Percentiles rank a stretch among this genome's conserved stretches.
phyloP scores from a whole-genome alignment of 1,284 basidiomycete genomes.

The Polyporus tsugae region DNA sequence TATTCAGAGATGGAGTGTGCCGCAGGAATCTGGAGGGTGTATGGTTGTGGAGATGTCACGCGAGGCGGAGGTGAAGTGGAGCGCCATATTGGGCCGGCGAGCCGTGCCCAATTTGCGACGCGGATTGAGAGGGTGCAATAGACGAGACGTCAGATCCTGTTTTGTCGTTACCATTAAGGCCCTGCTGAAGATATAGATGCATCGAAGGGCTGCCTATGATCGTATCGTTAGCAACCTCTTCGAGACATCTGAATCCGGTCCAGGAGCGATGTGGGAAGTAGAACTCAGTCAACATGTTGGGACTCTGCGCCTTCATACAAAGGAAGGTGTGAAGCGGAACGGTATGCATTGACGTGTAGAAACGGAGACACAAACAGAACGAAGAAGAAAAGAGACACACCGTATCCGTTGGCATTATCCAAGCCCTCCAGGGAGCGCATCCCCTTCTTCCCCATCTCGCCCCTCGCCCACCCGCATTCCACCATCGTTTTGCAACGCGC shows the following conservation, averaged over 20 bases:
- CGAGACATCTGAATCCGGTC: no score
- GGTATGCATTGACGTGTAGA: no score
- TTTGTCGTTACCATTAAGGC: slow-evolving; percentile 35
- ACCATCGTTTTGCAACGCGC: slow-evolving; percentile 68
- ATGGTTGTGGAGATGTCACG: slow-evolving; percentile 27
- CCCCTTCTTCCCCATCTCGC: slow-evolving; percentile 68
- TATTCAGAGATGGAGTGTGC: slow-evolving; percentile 64
- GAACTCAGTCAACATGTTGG: no score
- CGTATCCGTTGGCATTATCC: slow-evolving; percentile 38
- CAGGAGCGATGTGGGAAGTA: no score
- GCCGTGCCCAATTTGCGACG: slow-evolving; percentile 43
- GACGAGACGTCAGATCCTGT: slow-evolving; percentile 46
- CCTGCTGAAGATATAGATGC: slow-evolving; percentile 33
- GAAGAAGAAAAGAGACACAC: slow-evolving; percentile 30
- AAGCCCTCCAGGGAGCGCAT: slow-evolving; percentile 50
- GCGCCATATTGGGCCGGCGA: slow-evolving; percentile 22
- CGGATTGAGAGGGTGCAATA: slow-evolving; percentile 54
- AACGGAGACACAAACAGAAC: background rate
- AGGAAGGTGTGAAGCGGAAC: no score
- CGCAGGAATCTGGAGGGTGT: slow-evolving; percentile 54
- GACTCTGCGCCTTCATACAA: no score
- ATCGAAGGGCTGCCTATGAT: slow-evolving; percentile 29
- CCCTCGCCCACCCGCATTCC: slow-evolving; percentile 73
- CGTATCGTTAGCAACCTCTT: slow-evolving; percentile 8
- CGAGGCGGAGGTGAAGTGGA: slow-evolving; percentile 14